phyloP scores from a whole-genome alignment of 2,329 filamentous ascomycete genomes.

The Botrytis paeoniae region DNA sequence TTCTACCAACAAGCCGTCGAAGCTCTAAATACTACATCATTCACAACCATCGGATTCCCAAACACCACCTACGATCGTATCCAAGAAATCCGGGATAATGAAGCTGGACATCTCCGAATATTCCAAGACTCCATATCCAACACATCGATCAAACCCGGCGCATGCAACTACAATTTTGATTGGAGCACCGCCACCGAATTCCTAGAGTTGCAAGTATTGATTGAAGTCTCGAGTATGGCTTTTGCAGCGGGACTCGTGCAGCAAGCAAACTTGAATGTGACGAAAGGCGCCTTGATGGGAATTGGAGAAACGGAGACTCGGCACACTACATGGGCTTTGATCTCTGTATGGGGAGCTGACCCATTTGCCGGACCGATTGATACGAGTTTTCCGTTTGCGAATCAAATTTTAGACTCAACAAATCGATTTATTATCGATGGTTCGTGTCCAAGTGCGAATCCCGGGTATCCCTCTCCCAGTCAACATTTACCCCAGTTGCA shows the following conservation, averaged over 20 bases:
- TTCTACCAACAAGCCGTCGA: slow-evolving; percentile 46
- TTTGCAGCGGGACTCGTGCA: slow-evolving; percentile 42
- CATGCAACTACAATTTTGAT: slow-evolving; percentile 39
- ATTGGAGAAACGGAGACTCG: slow-evolving; percentile 42
- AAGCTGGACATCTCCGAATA: slow-evolving; percentile 45
- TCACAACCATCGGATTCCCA: slow-evolving; percentile 39
- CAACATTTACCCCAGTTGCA: slow-evolving; percentile 40
- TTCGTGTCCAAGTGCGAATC: slow-evolving; percentile 40
- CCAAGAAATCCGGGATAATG: slow-evolving; percentile 45
- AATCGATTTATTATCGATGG: slow-evolving; percentile 37
- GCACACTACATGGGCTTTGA: slow-evolving; percentile 44
- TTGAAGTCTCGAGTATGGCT: slow-evolving; percentile 42
- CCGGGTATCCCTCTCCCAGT: slow-evolving; percentile 40
- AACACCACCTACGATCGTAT: slow-evolving; percentile 43
- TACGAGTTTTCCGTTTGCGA: slow-evolving; percentile 44
- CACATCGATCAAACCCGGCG: slow-evolving; percentile 43
- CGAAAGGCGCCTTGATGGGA: slow-evolving; percentile 41
- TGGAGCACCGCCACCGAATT: slow-evolving; percentile 29
- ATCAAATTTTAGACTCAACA: slow-evolving; percentile 42
- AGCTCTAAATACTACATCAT: slow-evolving; percentile 40
- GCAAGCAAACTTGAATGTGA: slow-evolving; percentile 37
- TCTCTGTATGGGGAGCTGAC: slow-evolving; percentile 42
- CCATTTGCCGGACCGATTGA: slow-evolving; percentile 44
- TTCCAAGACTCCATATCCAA: slow-evolving; percentile 45
- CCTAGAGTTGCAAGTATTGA: slow-evolving; percentile 38